phyloP scores from a whole-genome alignment of 352 stramenopile species.

The Pythium periplocum region DNA sequence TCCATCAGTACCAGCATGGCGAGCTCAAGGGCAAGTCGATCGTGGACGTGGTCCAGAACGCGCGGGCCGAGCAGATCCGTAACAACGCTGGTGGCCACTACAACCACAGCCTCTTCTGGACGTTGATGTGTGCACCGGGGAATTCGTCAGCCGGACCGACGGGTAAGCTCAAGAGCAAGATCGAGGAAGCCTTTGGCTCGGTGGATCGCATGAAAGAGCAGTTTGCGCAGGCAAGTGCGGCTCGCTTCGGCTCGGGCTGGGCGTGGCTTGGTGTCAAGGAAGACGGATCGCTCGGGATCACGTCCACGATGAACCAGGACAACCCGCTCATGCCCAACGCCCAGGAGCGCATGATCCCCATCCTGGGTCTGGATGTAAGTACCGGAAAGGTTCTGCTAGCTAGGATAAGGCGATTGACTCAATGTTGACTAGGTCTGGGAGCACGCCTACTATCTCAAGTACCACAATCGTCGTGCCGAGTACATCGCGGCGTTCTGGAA shows the following conservation, averaged over 20 bases:
- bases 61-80: constrained; percentile 21
- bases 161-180: constrained; percentile 32
- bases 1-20: constrained; percentile 29
- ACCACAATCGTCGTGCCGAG: constrained; percentile 37
- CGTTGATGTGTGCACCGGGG: constrained; percentile 23
- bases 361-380: constrained; percentile 68
- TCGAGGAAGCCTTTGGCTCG: constrained; percentile 34
- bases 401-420: neutral
- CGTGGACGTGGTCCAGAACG: constrained; percentile 23
- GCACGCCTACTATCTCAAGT: constrained; percentile 57
- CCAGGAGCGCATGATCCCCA: constrained; percentile 36
- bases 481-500: constrained; percentile 56
- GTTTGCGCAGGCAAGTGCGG: constrained; percentile 32
- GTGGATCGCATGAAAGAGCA: constrained; percentile 53
- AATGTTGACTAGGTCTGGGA: constrained; percentile 29
- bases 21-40: constrained; percentile 30
- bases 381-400: too few species aligned
- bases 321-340: constrained; percentile 25
- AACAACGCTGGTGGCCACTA: constrained; percentile 29
- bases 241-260: constrained; percentile 57
- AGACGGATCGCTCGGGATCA: constrained; percentile 78
- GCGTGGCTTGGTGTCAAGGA: constrained; percentile 48
- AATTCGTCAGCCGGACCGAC: constrained; percentile 5
- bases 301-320: constrained; percentile 86
- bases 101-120: constrained; percentile 25